Evolutionary conservation across 129 eudicot species (phyloP).

Genomic region (Saposhnikovia divaricata): DNA sequence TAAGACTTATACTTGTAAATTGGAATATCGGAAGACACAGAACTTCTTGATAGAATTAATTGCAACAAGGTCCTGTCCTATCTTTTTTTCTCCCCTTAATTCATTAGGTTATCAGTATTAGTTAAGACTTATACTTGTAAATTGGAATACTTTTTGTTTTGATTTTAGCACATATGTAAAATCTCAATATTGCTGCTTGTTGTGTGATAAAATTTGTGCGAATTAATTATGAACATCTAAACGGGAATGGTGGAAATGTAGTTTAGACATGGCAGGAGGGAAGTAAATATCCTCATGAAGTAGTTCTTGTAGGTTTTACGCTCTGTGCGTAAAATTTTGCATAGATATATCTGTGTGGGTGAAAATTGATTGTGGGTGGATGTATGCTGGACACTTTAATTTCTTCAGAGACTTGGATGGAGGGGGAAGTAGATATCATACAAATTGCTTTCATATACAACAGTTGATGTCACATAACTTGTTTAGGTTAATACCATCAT

Average conservation of each 20-base stretch:
- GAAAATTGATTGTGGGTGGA: no score
- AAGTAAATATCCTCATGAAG: neutral
- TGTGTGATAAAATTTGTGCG: neutral
- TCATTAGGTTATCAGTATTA: neutral
- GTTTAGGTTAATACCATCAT: neutral
- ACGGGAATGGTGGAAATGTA: neutral
- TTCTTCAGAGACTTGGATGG: neutral
- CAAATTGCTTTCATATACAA: neutral
- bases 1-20: neutral
- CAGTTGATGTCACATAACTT: neutral
- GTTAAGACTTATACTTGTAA: neutral
- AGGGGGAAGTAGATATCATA: neutral
- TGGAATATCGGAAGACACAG: constrained; percentile 37
- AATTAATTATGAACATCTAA: neutral
- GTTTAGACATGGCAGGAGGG: neutral
- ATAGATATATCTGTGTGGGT: neutral
- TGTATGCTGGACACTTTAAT: neutral
- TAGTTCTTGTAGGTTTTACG: neutral
- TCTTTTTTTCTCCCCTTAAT: neutral
- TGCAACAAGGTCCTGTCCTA: constrained; percentile 41
- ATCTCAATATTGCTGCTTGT: neutral
- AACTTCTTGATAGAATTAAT: constrained; percentile 59
- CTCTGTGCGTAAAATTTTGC: neutral
- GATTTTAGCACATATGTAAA: neutral
- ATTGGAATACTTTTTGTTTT: neutral